Evolutionary conservation across 345 rosid genomes (phyloP), one percentile per base, ranked within the genome.

Genomic region (Salix purpurea): DNA sequence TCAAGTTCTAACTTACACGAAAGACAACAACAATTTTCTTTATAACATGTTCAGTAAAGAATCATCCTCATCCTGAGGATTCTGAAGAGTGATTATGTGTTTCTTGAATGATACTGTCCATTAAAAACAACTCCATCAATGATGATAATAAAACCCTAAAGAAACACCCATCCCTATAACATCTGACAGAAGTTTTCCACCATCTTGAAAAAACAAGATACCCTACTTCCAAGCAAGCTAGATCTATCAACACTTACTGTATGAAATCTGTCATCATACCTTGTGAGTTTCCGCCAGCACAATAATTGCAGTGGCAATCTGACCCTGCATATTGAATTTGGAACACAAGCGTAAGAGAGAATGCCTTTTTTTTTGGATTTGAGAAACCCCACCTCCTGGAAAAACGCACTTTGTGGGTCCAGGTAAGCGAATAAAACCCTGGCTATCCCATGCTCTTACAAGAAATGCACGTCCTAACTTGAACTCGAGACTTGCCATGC

Each of bases 101-200:
- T 82, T 87, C 86, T 82, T 86, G 86, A 94, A 94, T 24, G 97
- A 82, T 91, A 94, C 98, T 93, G 92, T 40, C 60, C 67, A 78
- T 24, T 68, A 80, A 21, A 71, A 74, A 40, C 68, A 75, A 37
- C 13, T 1, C n/a, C 42, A 56, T 28, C 21, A 19, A 24, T 54
- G 34, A 32, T 50, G 60, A 40, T 8, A 19, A n/a, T 4, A 10
- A n/a, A 26, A 48, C 69, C 18, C 50, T 10, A 7, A 37, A 39
- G 40, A 50, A 7, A 34, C 4, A 62, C 1, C 26, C 26, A 26
- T 26, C 26, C 26, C 26, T 26, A 54, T 54, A 54, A 23, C 61
- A 56, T 56, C 13, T n/a, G n/a, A n/a, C 28, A 56, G 23, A 54
- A 56, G 13, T n/a, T n/a, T 9, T 56, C 60, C 40, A 65, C 34